Evolutionary conservation across 139 green algal species (phyloP), one percentile per base, ranked within the genome.

Genomic region (Tetraselmis striata): DNA sequence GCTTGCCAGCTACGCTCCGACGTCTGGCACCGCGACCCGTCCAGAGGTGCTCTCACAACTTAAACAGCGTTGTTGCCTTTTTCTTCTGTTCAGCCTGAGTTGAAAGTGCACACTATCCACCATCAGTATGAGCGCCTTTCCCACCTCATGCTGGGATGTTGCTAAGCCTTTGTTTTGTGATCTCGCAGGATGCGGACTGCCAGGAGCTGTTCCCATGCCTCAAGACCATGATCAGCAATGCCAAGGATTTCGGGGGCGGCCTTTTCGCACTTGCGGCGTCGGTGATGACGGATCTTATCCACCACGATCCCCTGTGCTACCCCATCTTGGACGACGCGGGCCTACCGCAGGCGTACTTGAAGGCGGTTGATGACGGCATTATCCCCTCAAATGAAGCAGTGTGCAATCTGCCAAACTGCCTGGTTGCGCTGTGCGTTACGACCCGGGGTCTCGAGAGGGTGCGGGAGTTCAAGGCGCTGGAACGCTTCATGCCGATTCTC

Each of bases 401-500:
- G 24, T 92, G 87, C 45, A 85, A 79, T 31, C 79, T 98, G 31
- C 93, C 95, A 28, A 92, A 87, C 75, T 91, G 93, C 0, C 82
- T 99, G 30, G 88, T 94, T 29, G 96, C 96, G 23, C 85, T 98
- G 31, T 98, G 94, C 88, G 87, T 99, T 26, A 98, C 97, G 84
- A 83, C 75, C 11, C 45, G 30, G 0, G 96, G 96, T 1, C 80
- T 98, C 75, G 82, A 88, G 80, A 81, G 80, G 0, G 96, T 99
- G 30, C 83, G 85, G 31, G 79, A 95, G 74, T 81, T 77, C 29
- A 74, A 80, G 18, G 89, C 89, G 2, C 86, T 98, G 67, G 78
- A 74, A 32, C 93, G 83, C 87, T 83, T 98, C 30, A 78, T 95
- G 1, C 85, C 90, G 67, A 90, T 98, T 23, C 95, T 98, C 88